phyloP scores from a whole-genome alignment of 164 flowering plant species.

The Liriodendron chinense region DNA sequence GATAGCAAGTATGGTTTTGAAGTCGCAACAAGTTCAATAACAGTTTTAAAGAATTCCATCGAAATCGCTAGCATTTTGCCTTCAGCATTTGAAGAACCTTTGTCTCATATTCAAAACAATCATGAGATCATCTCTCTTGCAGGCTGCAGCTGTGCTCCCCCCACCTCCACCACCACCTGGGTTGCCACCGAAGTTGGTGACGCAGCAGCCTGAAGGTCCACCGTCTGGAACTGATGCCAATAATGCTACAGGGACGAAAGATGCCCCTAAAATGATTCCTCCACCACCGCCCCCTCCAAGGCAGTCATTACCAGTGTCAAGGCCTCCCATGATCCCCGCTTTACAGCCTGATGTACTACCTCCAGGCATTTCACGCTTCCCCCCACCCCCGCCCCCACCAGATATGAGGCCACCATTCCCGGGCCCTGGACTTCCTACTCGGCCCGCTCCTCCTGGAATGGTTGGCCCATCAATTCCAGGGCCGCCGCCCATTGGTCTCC shows the following conservation, averaged over 20 bases:
- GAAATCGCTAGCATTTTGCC: not conserved
- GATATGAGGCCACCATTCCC: slow-evolving; percentile 52
- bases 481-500: slow-evolving; percentile 68
- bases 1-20: slow-evolving; percentile 2
- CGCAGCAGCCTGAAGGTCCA: slow-evolving; percentile 41
- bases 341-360: slow-evolving; percentile 73
- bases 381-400: slow-evolving; percentile 69
- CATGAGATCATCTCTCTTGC: slow-evolving; percentile 4
- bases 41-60: not conserved
- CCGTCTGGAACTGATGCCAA: slow-evolving; percentile 30
- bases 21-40: not conserved
- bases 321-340: slow-evolving; percentile 40
- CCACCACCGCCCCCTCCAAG: slow-evolving; percentile 82
- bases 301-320: slow-evolving; percentile 42
- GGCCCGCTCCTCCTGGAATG: slow-evolving; percentile 49
- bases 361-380: slow-evolving; percentile 77
- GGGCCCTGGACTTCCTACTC: slow-evolving; percentile 18
- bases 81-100: not conserved
- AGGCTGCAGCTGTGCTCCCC: slow-evolving; percentile 28
- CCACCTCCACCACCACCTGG: slow-evolving; percentile 70
- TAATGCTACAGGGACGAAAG: slow-evolving; percentile 32
- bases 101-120: not conserved
- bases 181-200: slow-evolving; percentile 36
- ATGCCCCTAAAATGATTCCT: slow-evolving; percentile 50
- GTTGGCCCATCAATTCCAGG: slow-evolving; percentile 56